Conservation (phyloP, 1,284 basidiomycete species). For the Marasmius tenuissimus region DNA sequence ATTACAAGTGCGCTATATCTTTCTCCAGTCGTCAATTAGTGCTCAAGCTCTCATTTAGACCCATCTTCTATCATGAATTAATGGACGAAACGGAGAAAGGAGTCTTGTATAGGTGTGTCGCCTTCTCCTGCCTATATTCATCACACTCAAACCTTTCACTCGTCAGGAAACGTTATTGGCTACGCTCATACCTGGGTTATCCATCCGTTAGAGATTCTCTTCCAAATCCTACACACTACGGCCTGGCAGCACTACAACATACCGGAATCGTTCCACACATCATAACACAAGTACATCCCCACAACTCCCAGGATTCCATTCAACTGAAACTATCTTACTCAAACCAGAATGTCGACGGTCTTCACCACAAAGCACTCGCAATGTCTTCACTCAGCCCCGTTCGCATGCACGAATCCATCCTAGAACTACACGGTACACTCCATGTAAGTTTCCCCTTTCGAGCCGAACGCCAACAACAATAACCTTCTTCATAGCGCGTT, state of each 20-base stretch:
- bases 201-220: slow-evolving; percentile 76
- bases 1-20: slow-evolving; percentile 72
- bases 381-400: slow-evolving; percentile 34
- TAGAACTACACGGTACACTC: slow-evolving; percentile 89
- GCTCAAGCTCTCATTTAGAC: slow-evolving; percentile 32
- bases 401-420: slow-evolving; percentile 47
- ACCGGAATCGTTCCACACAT: slow-evolving; percentile 61
- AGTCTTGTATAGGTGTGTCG: slow-evolving; percentile 56
- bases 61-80: slow-evolving; percentile 81
- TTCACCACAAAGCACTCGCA: slow-evolving; percentile 75
- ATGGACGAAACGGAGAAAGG: slow-evolving; percentile 70
- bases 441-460: slow-evolving; percentile 51
- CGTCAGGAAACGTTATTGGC: slow-evolving; percentile 79
- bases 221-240: slow-evolving; percentile 87
- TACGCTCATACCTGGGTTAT: slow-evolving; percentile 85
- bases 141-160: neutral
- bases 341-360: slow-evolving; percentile 80
- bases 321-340: neutral
- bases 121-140: slow-evolving; percentile 16
- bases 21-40: slow-evolving; percentile 2
- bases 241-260: slow-evolving; percentile 80
- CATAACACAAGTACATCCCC: slow-evolving; percentile 67
- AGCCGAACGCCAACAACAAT: slow-evolving; percentile 9
- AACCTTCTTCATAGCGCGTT: slow-evolving; percentile 51
- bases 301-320: neutral